Conservation (phyloP, 23 red algal species). For the Gracilaria gracilis region DNA sequence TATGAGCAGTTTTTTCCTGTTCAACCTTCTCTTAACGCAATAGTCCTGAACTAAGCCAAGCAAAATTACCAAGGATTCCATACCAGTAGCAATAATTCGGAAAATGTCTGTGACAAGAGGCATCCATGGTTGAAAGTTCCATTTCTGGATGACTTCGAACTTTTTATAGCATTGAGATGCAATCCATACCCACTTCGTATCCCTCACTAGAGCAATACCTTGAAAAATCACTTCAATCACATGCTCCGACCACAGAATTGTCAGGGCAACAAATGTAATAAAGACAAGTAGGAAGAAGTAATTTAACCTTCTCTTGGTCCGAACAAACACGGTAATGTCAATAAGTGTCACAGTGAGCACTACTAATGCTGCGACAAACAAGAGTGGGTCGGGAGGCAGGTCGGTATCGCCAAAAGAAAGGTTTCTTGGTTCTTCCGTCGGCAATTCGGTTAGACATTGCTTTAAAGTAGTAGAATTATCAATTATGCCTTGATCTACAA, state of each 20-base stretch:
- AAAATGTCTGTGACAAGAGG: constrained; percentile 24
- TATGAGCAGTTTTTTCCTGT: constrained; percentile 17
- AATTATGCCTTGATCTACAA: not conserved
- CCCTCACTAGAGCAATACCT: not conserved
- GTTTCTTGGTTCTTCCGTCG: constrained; percentile 17
- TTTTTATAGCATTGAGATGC: constrained; percentile 21
- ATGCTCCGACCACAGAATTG: constrained; percentile 15
- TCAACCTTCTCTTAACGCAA: constrained; percentile 24
- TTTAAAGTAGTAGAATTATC: constrained; percentile 11
- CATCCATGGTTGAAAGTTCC: constrained; percentile 43
- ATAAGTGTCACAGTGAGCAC: constrained; percentile 23
- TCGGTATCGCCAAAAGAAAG: constrained; percentile 4
- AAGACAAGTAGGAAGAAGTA: constrained; percentile 23
- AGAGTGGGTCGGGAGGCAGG: not conserved
- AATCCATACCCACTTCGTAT: constrained; percentile 22
- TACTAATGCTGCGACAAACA: constrained; percentile 12
- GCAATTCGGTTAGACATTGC: constrained; percentile 23
- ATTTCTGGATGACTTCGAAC: constrained; percentile 15
- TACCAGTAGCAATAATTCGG: constrained; percentile 12
- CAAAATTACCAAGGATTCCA: constrained; percentile 34
- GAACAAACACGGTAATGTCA: constrained; percentile 16
- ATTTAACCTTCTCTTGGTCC: constrained; percentile 4
- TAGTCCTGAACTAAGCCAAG: constrained; percentile 17
- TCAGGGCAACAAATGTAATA: constrained; percentile 7
- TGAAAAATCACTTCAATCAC: constrained; percentile 14